Evolutionary conservation across 2,329 filamentous ascomycete species (phyloP), one percentile per base, ranked within the genome.

Genomic region (Hymenoscyphus fraxineus): DNA sequence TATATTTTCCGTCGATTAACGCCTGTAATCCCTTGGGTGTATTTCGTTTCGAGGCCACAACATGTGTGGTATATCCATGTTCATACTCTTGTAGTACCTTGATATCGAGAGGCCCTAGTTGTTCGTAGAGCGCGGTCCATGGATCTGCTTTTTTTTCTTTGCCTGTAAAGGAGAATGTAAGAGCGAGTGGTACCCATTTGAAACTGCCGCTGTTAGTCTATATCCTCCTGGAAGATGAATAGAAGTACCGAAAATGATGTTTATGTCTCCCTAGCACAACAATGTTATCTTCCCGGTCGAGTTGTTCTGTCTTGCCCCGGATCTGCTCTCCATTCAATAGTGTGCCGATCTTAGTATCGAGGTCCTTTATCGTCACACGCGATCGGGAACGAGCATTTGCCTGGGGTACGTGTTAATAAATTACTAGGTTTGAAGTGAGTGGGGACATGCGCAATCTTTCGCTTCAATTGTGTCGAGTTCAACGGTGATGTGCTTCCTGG

Each of bases 31-130:
- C 92, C 69, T 92, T 93, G 0, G 93, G 85, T 0, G 92, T 94
- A 75, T 98, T 99, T 58, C 95, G 85, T 77, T 96, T 97, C 75
- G 88, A 91, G 7, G 92, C 88, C 40, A 98, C 87, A 12, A 96
- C 90, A 76, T 98, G 93, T 0, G 94, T 97, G 0, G 94, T 97
- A 35, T 84, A 79, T 16, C 80, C 82, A 32, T 83, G 79, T 31
- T 90, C 79, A 76, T 92, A 97, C 3, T 93, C 88, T 55, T 85
- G 81, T 15, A 90, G 80, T 15, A 92, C 88, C 76, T 97, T 98
- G 76, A 98, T 88, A 74, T 97, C 95, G n/a, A 96, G 82, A 56
- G 88, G 85, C 74, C 96, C 92, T 19, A 98, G 84, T 61, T 83
- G 83, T 39, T 84, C 79, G 67, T 85, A 85, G 32, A 93, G 82